phyloP scores from a whole-genome alignment of 2,329 filamentous ascomycete species.

The Diaporthe citri region DNA sequence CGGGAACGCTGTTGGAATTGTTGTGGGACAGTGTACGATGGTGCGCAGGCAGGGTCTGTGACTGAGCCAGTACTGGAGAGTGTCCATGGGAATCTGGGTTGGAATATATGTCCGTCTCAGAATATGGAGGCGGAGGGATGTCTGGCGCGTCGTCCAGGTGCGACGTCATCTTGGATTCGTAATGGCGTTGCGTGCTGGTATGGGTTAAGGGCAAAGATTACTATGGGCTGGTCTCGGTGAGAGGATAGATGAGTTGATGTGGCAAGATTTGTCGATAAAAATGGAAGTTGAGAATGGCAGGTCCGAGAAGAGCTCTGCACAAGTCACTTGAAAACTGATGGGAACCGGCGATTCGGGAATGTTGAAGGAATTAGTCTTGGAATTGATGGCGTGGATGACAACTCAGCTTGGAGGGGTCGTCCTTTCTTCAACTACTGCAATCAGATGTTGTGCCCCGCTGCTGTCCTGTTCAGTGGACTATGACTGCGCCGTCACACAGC shows the following conservation, averaged over 20 bases:
- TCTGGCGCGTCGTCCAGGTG: conserved; percentile 50
- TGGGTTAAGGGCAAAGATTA: neutral
- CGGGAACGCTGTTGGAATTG: conserved; percentile 53
- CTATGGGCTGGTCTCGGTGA: neutral
- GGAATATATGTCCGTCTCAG: conserved; percentile 69
- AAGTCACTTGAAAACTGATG: conserved; percentile 16
- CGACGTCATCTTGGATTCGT: conserved; percentile 45
- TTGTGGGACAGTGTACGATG: conserved; percentile 43
- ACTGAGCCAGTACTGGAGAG: conserved; percentile 39
- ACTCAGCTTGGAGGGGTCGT: conserved; percentile 28
- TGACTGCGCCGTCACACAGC: conserved; percentile 34
- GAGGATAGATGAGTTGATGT: conserved; percentile 4
- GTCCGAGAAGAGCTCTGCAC: neutral
- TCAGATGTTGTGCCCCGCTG: conserved; percentile 30
- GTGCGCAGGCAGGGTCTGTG: conserved; percentile 45
- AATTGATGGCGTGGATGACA: conserved; percentile 28
- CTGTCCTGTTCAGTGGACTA: conserved; percentile 15
- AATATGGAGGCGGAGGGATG: conserved; percentile 67
- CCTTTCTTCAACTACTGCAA: conserved; percentile 16
- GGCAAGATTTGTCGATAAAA: neutral
- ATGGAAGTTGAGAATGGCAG: neutral
- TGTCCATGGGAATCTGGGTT: conserved; percentile 47
- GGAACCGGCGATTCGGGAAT: neutral
- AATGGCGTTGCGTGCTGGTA: conserved; percentile 11
- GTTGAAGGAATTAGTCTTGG: conserved; percentile 13